A percentile compares a stretch with the other conserved stretches of the same genome.
These are phyloP conservation scores for Chytriomyces confervae DNA, from an alignment of 192 early-diverging fungal species.

Conservation along the genomic window DNA sequence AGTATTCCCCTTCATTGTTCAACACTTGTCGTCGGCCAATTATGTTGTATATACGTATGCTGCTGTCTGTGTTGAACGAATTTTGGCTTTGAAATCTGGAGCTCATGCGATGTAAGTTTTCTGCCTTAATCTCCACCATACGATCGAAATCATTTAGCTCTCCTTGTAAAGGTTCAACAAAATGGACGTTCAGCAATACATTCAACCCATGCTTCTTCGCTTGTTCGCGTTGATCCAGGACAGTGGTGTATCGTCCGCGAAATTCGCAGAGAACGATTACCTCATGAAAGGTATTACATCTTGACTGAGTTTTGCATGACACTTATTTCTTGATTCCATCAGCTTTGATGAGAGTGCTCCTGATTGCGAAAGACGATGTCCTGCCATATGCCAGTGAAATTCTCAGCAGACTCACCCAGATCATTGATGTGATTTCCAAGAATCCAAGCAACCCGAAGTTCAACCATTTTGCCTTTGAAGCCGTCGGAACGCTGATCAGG, in stretches of 20 bases:
- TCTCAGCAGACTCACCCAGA: slow-evolving; percentile 74
- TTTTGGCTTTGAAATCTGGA: slow-evolving; percentile 75
- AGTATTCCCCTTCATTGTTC: slow-evolving; percentile 77
- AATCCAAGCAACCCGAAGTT: slow-evolving; percentile 98
- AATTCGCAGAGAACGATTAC: slow-evolving; percentile 96
- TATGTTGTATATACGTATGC: slow-evolving; percentile 92
- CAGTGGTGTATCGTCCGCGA: slow-evolving; percentile 77
- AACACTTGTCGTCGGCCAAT: slow-evolving; percentile 80
- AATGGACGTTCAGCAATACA: slow-evolving; percentile 72
- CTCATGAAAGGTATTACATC: slow-evolving; percentile 79
- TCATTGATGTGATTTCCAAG: slow-evolving; percentile 82
- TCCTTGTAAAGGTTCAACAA: slow-evolving; percentile 62
- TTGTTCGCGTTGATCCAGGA: slow-evolving; percentile 80
- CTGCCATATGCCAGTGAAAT: slow-evolving; percentile 73
- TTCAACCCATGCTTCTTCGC: slow-evolving; percentile 69
- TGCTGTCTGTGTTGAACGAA: slow-evolving; percentile 87
- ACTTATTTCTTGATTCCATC: slow-evolving; percentile 15
- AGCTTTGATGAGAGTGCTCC: slow-evolving; percentile 86
- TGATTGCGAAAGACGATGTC: slow-evolving; percentile 77
- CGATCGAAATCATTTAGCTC: not conserved
- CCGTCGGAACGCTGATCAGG: slow-evolving; percentile 83
- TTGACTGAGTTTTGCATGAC: slow-evolving; percentile 2
- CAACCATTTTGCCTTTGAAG: slow-evolving; percentile 97
- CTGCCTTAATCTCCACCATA: not conserved
- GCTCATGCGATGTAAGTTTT: slow-evolving; percentile 17